Conservation (phyloP, 768 basidiomycete genomes). For the Cystofilobasidium macerans region DNA sequence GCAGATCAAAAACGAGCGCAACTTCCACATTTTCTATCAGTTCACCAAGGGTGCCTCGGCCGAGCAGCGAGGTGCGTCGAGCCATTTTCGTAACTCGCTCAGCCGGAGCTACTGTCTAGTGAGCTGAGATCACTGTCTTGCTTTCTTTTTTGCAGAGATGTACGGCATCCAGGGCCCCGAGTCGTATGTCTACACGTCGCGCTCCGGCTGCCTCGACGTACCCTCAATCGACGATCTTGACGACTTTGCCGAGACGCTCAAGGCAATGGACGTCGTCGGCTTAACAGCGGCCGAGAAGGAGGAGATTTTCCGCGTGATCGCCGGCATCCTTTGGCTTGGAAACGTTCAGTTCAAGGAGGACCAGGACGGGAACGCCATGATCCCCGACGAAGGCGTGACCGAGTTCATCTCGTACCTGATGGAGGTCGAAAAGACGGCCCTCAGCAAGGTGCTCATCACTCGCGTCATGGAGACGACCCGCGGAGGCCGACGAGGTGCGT, state of each 20-base stretch:
- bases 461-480: slow-evolving; percentile 84
- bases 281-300: slow-evolving; percentile 71
- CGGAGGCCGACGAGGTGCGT: slow-evolving; percentile 68
- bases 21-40: slow-evolving; percentile 99
- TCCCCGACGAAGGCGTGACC: slow-evolving; percentile 74
- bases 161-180: slow-evolving; percentile 95
- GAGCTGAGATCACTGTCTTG: too few relatives aligned
- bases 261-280: slow-evolving; percentile 89
- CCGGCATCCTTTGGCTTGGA: slow-evolving; percentile 80
- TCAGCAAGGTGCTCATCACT: slow-evolving; percentile 77
- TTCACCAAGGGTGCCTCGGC: slow-evolving; percentile 90
- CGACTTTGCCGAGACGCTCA: slow-evolving; percentile 79
- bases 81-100: not conserved
- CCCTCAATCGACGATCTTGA: slow-evolving; percentile 76
- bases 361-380: slow-evolving; percentile 75
- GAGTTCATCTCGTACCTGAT: slow-evolving; percentile 92
- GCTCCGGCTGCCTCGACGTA: slow-evolving; percentile 84
- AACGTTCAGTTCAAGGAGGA: slow-evolving; percentile 82
- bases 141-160: slow-evolving; percentile 49
- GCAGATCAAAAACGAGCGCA: slow-evolving; percentile 88
- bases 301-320: slow-evolving; percentile 87
- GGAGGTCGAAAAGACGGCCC: slow-evolving; percentile 64
- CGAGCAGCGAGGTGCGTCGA: slow-evolving; percentile 65
- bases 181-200: slow-evolving; percentile 82
- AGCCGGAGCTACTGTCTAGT: not conserved